Base-by-base conservation (phyloP, 352 stramenopile genomes). In the Blastocystis sp. region DNA sequence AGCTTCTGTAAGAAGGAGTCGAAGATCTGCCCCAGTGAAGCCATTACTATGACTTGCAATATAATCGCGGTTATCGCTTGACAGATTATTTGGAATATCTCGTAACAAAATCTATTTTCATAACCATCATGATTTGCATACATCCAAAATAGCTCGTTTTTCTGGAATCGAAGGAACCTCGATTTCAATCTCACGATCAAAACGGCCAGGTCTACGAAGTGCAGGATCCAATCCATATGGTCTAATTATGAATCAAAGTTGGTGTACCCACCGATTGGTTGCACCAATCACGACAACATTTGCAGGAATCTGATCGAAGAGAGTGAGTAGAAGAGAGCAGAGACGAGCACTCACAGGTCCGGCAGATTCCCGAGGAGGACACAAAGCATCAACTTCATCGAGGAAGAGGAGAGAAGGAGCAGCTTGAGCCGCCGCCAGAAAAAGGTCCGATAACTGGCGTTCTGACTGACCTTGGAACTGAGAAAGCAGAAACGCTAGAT, bases 401-500 rank as follows among this genome's bases (percentile, higher is more conserved):
- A 99, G 98, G 91, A 99, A 99, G 81, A 99, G 95, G 91, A 99
- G 98, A 7, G 96, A 95, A 85, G 94, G 96, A 69, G 94, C 95
- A 6, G 41, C 78, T 18, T 50, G 20, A n/a, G 24, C n/a, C 2
- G 78, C 78, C 3, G 39, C 47, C 3, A 18, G 94, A 94, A 90
- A 96, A 8, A 89, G 47, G 6, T 8, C 9, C 20, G 63, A 37
- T 8, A 89, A 62, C n/a, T 20, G 47, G 7, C 50, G 13, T 24
- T 89, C 78, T 30, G 37, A 64, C 9, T 89, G 56, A n/a, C 78
- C 78, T 8, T 53, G n/a, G 43, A 76, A 78, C 24, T 89, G 63
- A 9, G 78, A 89, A 13, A 89, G 26, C 2, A 89, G 43, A 11
- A 45, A 24, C 2, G 78, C 53, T 3, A 89, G 37, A 45, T 76